Conservation (phyloP, 1,284 basidiomycete species). For the Schizophyllum amplum region DNA sequence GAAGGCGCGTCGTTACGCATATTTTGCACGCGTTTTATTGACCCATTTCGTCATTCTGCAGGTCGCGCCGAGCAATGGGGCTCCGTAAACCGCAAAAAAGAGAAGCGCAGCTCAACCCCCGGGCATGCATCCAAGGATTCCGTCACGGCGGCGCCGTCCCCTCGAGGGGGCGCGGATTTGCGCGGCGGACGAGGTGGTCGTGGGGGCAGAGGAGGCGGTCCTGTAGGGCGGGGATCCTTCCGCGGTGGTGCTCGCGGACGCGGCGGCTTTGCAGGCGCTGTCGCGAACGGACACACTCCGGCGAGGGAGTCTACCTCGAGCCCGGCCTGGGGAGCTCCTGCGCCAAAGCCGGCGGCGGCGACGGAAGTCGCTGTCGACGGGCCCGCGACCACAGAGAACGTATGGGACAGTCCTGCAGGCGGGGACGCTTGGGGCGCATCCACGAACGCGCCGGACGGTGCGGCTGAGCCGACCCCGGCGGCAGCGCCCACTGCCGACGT, state of each 20-base stretch:
- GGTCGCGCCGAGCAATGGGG: constrained; percentile 82
- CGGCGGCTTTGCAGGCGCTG: constrained; percentile 47
- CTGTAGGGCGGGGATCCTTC: constrained; percentile 54
- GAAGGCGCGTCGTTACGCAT: constrained; percentile 49
- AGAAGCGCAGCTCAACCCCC: constrained; percentile 51
- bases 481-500: constrained; percentile 26
- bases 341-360: constrained; percentile 21
- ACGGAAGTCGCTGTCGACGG: constrained; percentile 12
- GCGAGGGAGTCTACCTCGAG: constrained; percentile 26
- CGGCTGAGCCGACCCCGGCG: neutral
- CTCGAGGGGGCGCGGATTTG: constrained; percentile 40
- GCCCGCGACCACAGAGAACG: constrained; percentile 17
- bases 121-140: constrained; percentile 41
- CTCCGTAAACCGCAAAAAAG: constrained; percentile 82
- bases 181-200: constrained; percentile 33
- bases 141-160: constrained; percentile 20
- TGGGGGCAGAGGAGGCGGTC: constrained; percentile 44
- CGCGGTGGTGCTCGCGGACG: constrained; percentile 45
- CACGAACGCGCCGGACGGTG: constrained; percentile 14
- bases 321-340: constrained; percentile 46
- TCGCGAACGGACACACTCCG: constrained; percentile 21
- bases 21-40: constrained; percentile 10
- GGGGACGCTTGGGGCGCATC: constrained; percentile 26
- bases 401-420: constrained; percentile 5
- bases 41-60: constrained; percentile 23